Evolutionary conservation across 2,329 filamentous ascomycete species (phyloP).

Genomic region (Tolypocladium inflatum): DNA sequence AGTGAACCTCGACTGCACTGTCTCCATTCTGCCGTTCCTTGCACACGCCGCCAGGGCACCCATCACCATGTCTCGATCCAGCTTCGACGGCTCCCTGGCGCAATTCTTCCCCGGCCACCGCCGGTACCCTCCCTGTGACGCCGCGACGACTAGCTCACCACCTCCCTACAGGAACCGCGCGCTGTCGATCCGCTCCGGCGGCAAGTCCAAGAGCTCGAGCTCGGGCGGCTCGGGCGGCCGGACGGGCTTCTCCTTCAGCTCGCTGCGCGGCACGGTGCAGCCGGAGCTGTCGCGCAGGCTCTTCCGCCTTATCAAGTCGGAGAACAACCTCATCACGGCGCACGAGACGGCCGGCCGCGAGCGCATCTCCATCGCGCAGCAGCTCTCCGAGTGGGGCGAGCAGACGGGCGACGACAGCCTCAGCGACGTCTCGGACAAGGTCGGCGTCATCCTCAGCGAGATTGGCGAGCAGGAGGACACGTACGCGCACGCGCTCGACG

Average conservation of each 20-base stretch:
- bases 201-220: constrained; percentile 36
- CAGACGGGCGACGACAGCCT: constrained; percentile 78
- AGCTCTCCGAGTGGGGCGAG: constrained; percentile 96
- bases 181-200: constrained; percentile 62
- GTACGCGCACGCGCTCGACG: constrained; percentile 81
- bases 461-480: constrained; percentile 88
- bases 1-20: not conserved
- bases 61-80: constrained; percentile 20
- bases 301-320: constrained; percentile 87
- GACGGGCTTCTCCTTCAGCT: constrained; percentile 76
- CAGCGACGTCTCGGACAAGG: constrained; percentile 88
- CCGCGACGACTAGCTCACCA: constrained; percentile 16
- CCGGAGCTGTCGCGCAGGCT: constrained; percentile 84
- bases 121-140: constrained; percentile 9
- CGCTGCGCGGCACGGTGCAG: constrained; percentile 74
- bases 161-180: constrained; percentile 55
- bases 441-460: constrained; percentile 85
- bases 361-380: constrained; percentile 73
- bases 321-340: constrained; percentile 78
- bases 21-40: not conserved
- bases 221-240: constrained; percentile 31
- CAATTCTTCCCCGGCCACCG: constrained; percentile 9
- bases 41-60: not conserved
- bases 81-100: constrained; percentile 17
- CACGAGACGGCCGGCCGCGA: constrained; percentile 81